Conservation (phyloP, 1,284 basidiomycete species). For the Rhodotorula sp. region DNA sequence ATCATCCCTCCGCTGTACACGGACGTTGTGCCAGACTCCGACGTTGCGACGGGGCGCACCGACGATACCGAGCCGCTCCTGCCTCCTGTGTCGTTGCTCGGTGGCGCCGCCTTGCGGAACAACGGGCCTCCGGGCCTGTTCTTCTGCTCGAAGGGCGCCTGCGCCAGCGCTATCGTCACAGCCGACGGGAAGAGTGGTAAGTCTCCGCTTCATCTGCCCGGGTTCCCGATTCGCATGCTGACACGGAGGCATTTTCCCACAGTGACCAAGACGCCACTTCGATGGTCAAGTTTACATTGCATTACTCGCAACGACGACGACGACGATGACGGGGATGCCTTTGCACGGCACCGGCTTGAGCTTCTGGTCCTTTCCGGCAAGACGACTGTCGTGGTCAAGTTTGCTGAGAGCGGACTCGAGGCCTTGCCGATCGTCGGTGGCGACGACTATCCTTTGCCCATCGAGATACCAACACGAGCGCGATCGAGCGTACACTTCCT, state of each 20-base stretch:
- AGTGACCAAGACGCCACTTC: constrained; percentile 42
- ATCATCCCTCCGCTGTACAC: constrained; percentile 81
- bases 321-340: not conserved
- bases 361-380: constrained; percentile 26
- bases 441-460: constrained; percentile 7
- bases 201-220: not conserved
- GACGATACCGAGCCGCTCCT: constrained; percentile 61
- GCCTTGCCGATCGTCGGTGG: constrained; percentile 26
- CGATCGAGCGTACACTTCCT: constrained; percentile 20
- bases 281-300: constrained; percentile 22
- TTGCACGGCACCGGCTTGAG: constrained; percentile 21
- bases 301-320: not conserved
- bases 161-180: constrained; percentile 79
- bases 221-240: not conserved
- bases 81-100: constrained; percentile 69
- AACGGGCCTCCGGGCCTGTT: constrained; percentile 82
- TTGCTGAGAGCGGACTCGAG: constrained; percentile 14
- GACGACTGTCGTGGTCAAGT: constrained; percentile 25
- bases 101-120: constrained; percentile 63
- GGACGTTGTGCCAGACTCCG: constrained; percentile 58
- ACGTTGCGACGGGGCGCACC: not conserved
- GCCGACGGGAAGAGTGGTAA: constrained; percentile 65
- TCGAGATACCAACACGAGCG: not conserved
- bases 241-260: constrained; percentile 4
- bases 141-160: constrained; percentile 77